Evolutionary conservation across 2,329 filamentous ascomycete species (phyloP), one percentile per base, ranked within the genome.

Genomic region (Aspergillus fumigatus): DNA sequence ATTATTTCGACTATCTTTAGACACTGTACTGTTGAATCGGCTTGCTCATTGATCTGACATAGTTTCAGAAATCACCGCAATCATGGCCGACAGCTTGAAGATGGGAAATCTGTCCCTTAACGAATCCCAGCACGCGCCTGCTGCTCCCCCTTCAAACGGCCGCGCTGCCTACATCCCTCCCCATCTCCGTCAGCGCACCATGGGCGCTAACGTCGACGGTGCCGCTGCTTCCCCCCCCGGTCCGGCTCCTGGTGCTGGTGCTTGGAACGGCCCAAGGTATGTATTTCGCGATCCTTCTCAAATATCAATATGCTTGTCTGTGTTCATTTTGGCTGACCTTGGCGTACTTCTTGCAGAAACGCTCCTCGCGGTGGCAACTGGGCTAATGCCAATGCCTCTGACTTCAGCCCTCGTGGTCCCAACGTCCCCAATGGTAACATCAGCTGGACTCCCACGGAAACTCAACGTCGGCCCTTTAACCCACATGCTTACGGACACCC

Each of bases 151-250:
- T 66, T 73, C 73, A 65, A 72, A 73, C 59, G 81, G 82, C 66
- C 84, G 83, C 69, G 79, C 82, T 72, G 81, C 84, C 66, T 87
- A 87, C 74, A 86, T 87, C 65, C 84, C 84, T 68, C 84, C 84
- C 67, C 84, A 87, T 73, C 80, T 86, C 63, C 82, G 84, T 63
- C 70, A 72, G 53, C 73, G 72, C 58, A 65, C 66, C 53, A 65
- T 65, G 57, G 71, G 71, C 56, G 69, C 72, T 35, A 69, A 68
- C 48, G 72, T 77, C 62, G 76, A 77, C 60, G 75, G 73, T 47
- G 62, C 67, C 59, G 65, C 64, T 51, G 64, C 73, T 59, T 53
- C 67, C 70, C 65, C 65, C 25, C 66, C 65, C 57, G 65, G 59
- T 38, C 56, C 62, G 53, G 57, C 61, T 49, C 64, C 62, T 41